Base-by-base conservation (phyloP, 2,329 filamentous ascomycete genomes). In the Niveomyces coronatus region DNA sequence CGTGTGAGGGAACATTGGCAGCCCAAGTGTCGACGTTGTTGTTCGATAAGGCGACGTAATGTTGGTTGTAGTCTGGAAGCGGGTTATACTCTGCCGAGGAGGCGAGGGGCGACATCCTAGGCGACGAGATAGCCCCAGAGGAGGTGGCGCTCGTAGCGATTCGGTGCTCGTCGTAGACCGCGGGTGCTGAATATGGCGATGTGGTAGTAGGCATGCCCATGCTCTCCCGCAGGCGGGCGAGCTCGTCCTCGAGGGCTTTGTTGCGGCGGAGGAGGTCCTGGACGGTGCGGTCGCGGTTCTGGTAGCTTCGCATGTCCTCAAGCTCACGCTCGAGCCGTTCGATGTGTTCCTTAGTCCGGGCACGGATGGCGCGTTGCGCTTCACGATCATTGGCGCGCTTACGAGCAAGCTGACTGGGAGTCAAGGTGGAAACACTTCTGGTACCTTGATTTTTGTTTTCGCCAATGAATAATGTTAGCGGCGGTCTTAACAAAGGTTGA, bases 351-450 rank as follows among this genome's bases (percentile, higher is more conserved):
- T 87, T 89, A 27, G 87, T 94, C 49, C 87, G 74, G 57, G 87
- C 84, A 35, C 87, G 72, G 46, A 94, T 94, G 29, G 84, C 85
- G 35, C 87, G 75, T 62, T 94, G 87, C 29, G 87, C 87, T 60
- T 94, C 85, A 44, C 87, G 76, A 57, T 94, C 87, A 64, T 94
- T 94, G 52, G 85, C 85, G 46, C 88, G 74, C 67, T 94, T 95
- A 59, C 87, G 83, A 20, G 82, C 85, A 42, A 94, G 74, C 61
- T 94, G 88, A 44, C 88, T 83, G 5, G 86, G 83, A 9, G 85
- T 93, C 54, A 94, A 70, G 52, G 84, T 89, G 46, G 86, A 85
- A 40, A 94, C 87, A 46, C 84, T 87, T 48, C 86, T 76, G 42
- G 82, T 74, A 33, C 72, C 73, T 70, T 34, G 24, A 17, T 15